Conservation (phyloP, 257 asterid genomes). For the Handroanthus guayacan region DNA sequence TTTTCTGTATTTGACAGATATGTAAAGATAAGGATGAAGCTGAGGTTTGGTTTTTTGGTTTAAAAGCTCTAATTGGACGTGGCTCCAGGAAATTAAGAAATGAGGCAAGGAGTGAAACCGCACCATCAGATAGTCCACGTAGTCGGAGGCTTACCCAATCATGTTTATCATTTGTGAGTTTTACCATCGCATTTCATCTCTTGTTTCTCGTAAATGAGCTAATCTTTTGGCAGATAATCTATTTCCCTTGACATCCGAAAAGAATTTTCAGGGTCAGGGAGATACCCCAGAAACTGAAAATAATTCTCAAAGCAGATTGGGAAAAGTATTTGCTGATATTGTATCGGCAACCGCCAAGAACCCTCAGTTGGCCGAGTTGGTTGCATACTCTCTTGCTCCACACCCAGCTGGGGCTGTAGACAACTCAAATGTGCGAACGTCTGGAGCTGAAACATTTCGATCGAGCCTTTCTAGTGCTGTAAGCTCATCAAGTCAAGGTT, state of each 20-base stretch:
- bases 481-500: conserved; percentile 94
- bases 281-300: conserved; percentile 54
- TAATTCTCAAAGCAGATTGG: conserved; percentile 63
- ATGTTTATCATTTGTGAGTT: conserved; percentile 55
- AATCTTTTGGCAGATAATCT: background rate
- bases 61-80: conserved; percentile 74
- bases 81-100: conserved; percentile 54
- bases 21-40: conserved; percentile 98
- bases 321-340: conserved; percentile 79
- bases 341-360: conserved; percentile 63
- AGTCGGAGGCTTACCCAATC: conserved; percentile 51
- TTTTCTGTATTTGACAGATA: conserved; percentile 53
- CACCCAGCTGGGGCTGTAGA: conserved; percentile 51
- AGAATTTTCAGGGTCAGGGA: conserved; percentile 53
- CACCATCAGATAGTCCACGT: conserved; percentile 57
- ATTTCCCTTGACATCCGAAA: background rate
- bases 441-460: conserved; percentile 67
- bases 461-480: conserved; percentile 88
- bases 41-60: conserved; percentile 89
- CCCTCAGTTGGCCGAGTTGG: conserved; percentile 48
- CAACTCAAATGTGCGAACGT: conserved; percentile 54
- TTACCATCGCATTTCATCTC: conserved; percentile 24
- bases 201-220: background rate
- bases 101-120: conserved; percentile 57
- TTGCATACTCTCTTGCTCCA: conserved; percentile 36